Conservation (phyloP, 805 yeast genomes). For the Lipomyces starkeyi region DNA sequence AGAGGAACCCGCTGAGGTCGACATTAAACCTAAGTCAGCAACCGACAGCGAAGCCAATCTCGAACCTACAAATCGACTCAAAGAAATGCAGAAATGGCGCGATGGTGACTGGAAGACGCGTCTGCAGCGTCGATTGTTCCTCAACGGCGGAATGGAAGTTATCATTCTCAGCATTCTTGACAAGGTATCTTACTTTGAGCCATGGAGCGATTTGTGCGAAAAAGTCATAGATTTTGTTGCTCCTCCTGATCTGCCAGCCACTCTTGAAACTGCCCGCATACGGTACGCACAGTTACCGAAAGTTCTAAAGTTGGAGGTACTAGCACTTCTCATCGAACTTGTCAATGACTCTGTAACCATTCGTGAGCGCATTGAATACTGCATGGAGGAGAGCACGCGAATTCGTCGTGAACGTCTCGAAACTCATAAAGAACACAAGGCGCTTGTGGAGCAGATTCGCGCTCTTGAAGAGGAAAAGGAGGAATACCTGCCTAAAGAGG, state of each 20-base stretch:
- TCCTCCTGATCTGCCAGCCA: slow-evolving; percentile 56
- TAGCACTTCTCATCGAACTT: slow-evolving; percentile 69
- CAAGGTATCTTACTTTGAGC: slow-evolving; percentile 61
- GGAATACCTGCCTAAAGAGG: slow-evolving; percentile 17
- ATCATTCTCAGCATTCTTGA: slow-evolving; percentile 75
- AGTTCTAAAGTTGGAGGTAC: slow-evolving; percentile 59
- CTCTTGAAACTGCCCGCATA: slow-evolving; percentile 55
- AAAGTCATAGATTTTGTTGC: slow-evolving; percentile 61
- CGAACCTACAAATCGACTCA: slow-evolving; percentile 13
- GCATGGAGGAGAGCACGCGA: slow-evolving; percentile 66
- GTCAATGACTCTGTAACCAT: slow-evolving; percentile 64
- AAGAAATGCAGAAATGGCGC: slow-evolving; percentile 40
- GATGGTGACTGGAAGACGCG: slow-evolving; percentile 79
- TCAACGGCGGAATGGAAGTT: slow-evolving; percentile 86
- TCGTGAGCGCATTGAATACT: slow-evolving; percentile 67
- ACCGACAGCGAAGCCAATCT: slow-evolving; percentile 1
- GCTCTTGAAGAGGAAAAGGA: slow-evolving; percentile 48
- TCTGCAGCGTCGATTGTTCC: slow-evolving; percentile 72
- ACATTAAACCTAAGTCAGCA: background rate
- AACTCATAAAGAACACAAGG: slow-evolving; percentile 63
- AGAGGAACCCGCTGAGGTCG: background rate
- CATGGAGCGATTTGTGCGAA: slow-evolving; percentile 57
- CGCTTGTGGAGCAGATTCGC: slow-evolving; percentile 58
- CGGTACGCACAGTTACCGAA: slow-evolving; percentile 64
- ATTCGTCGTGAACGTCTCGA: slow-evolving; percentile 73